These are phyloP conservation scores for Phaeoacremonium minimum DNA, from an alignment of 2,329 filamentous ascomycete genomes.

Conservation along the genomic window DNA sequence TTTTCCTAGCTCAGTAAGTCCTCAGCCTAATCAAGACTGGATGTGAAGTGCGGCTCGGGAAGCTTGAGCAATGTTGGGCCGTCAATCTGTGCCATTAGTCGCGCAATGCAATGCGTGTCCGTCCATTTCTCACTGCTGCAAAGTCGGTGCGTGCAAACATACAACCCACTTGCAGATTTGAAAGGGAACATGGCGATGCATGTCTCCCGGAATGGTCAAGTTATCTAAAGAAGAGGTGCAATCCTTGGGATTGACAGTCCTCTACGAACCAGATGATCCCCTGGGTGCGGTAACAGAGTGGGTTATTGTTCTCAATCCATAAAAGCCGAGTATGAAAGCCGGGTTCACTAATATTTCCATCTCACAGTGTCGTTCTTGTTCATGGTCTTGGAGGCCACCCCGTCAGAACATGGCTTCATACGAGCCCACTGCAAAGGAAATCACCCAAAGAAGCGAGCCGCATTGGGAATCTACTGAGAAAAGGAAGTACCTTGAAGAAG, in stretches of 20 bases:
- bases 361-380: constrained; percentile 24
- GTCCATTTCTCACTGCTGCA: no score
- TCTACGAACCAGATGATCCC: constrained; percentile 24
- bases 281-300: constrained; percentile 21
- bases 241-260: constrained; percentile 22
- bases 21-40: no score
- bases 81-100: no score
- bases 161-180: no score
- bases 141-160: no score
- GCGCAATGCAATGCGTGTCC: no score
- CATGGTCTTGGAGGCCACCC: constrained; percentile 25
- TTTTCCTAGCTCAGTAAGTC: no score
- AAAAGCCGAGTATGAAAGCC: not conserved
- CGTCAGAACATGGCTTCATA: constrained; percentile 20
- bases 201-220: no score
- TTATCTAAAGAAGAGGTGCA: constrained; percentile 18
- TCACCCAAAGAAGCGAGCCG: constrained; percentile 5
- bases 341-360: constrained; percentile 1
- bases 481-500: constrained; percentile 10
- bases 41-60: no score
- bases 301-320: constrained; percentile 7
- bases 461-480: constrained; percentile 10
- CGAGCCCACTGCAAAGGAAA: not conserved
- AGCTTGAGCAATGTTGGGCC: no score
- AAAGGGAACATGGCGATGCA: no score